Evolutionary conservation across 2,329 filamentous ascomycete species (phyloP).

Genomic region (Gnomoniopsis smithogilvyi): DNA sequence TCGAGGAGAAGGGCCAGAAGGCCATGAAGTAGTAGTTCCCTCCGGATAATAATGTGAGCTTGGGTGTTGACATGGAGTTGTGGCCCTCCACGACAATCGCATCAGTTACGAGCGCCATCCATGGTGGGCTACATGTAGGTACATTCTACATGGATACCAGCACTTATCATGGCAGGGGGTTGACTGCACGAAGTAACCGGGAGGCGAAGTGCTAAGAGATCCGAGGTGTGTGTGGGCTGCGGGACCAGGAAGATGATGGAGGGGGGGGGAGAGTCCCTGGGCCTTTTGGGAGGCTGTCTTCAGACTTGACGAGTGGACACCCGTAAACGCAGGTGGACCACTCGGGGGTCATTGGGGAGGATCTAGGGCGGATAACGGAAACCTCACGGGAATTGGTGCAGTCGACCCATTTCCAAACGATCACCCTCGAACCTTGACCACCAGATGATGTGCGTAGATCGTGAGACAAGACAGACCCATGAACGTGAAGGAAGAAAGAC

Average conservation of each 20-base stretch:
- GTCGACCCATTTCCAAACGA: not conserved
- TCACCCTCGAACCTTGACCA: not conserved
- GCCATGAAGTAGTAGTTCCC: slow-evolving; percentile 12
- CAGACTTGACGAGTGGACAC: slow-evolving; percentile 14
- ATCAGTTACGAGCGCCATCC: slow-evolving; percentile 10
- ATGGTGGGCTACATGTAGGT: slow-evolving; percentile 12
- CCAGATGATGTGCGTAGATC: not conserved
- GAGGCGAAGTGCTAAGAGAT: slow-evolving; percentile 18
- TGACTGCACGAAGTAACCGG: slow-evolving; percentile 8
- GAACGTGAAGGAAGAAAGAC: not conserved
- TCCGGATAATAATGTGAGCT: slow-evolving; percentile 4
- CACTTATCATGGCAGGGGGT: slow-evolving; percentile 18
- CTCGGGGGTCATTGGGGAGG: not conserved
- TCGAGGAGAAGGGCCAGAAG: slow-evolving; percentile 17
- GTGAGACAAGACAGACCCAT: not conserved
- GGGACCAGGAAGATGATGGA: slow-evolving; percentile 17
- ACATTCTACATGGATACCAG: slow-evolving; percentile 8
- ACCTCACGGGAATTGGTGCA: not conserved
- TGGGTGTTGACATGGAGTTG: slow-evolving; percentile 6
- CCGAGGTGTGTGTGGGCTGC: slow-evolving; percentile 19
- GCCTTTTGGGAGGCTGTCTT: not conserved
- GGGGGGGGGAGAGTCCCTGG: slow-evolving; percentile 7
- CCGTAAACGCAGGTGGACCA: not conserved
- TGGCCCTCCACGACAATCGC: slow-evolving; percentile 3
- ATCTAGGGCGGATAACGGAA: not conserved